phyloP scores from a whole-genome alignment of 805 yeast species.

The Lipomyces oligophaga region DNA sequence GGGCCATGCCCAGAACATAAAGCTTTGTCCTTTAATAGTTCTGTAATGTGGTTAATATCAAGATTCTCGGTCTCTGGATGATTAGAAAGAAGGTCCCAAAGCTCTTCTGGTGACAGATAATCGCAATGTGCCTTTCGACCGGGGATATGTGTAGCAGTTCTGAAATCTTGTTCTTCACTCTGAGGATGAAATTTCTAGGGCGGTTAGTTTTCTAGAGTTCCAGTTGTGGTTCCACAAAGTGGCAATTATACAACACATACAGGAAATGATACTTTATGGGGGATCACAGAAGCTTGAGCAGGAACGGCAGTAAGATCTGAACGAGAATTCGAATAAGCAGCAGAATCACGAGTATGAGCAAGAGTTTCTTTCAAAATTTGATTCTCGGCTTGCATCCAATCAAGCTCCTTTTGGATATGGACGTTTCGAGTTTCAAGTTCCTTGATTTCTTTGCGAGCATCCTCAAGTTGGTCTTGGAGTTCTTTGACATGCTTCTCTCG shows the following conservation, averaged over 20 bases:
- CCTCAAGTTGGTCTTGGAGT: slow-evolving; percentile 11
- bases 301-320: too few species aligned
- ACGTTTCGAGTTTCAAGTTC: slow-evolving; percentile 7
- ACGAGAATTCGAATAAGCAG: too few species aligned
- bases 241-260: too few species aligned
- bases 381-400: slow-evolving; percentile 17
- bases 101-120: slow-evolving; percentile 8
- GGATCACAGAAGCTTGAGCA: too few species aligned
- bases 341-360: slow-evolving; percentile 3
- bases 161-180: too few species aligned
- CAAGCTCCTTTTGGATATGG: slow-evolving; percentile 13
- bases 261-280: too few species aligned
- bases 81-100: slow-evolving; percentile 17
- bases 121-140: too few species aligned
- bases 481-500: slow-evolving; percentile 20
- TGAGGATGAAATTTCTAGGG: too few species aligned
- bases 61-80: slow-evolving; percentile 14
- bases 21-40: slow-evolving; percentile 7
- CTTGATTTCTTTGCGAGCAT: not conserved
- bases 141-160: too few species aligned
- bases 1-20: slow-evolving; percentile 21
- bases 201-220: too few species aligned
- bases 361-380: slow-evolving; percentile 7
- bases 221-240: too few species aligned
- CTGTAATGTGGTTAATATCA: slow-evolving; percentile 6